Evolutionary conservation across 2,329 filamentous ascomycete species (phyloP).

Genomic region (Intubia oerlemansii): DNA sequence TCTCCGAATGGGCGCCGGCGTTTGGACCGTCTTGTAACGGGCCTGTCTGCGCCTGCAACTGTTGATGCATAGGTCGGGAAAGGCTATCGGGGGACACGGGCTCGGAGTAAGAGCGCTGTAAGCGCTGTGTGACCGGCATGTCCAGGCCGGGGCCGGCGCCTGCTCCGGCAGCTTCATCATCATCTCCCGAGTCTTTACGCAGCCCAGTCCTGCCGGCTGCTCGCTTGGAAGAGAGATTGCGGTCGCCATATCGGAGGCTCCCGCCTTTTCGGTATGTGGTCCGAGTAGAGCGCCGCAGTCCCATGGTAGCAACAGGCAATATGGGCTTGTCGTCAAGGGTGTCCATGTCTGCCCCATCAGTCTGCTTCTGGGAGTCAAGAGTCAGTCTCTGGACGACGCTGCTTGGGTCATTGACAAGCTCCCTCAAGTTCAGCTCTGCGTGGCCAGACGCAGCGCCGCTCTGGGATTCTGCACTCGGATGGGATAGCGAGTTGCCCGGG

Average conservation of each 20-base stretch:
- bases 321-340: slow-evolving; percentile 62
- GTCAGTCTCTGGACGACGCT: slow-evolving; percentile 48
- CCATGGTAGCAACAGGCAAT: slow-evolving; percentile 53
- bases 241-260: slow-evolving; percentile 61
- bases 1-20: no score
- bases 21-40: no score
- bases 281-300: slow-evolving; percentile 70
- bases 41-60: no score
- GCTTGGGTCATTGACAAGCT: slow-evolving; percentile 61
- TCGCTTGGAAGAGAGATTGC: no score
- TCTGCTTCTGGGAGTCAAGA: slow-evolving; percentile 28
- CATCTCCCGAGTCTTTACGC: no score
- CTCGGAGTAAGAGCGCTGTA: not conserved
- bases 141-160: no score
- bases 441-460: slow-evolving; percentile 39
- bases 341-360: slow-evolving; percentile 19
- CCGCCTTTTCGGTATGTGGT: slow-evolving; percentile 78
- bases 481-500: no score
- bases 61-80: no score
- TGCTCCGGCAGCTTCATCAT: no score
- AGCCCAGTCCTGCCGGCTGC: not conserved
- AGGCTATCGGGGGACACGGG: no score
- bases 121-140: no score
- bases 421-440: slow-evolving; percentile 52
- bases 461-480: slow-evolving; percentile 52